Conservation (phyloP, 2,329 filamentous ascomycete species). For the Emmonsia crescens region DNA sequence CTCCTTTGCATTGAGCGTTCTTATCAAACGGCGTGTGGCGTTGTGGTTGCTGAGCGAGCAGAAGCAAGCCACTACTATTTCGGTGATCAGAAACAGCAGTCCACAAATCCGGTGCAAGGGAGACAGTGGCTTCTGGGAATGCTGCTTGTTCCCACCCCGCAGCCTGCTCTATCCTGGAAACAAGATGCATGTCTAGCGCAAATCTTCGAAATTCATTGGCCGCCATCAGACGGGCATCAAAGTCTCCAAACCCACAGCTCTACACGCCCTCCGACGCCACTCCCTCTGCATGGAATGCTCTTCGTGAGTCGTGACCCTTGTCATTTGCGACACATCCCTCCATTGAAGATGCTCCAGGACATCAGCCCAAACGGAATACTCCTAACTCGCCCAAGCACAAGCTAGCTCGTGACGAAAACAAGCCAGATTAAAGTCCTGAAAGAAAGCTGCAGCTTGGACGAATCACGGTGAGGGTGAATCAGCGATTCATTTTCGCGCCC, state of each 20-base stretch:
- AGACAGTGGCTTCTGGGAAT: not conserved
- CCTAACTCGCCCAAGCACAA: not conserved
- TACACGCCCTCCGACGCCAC: no score
- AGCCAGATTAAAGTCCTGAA: not conserved
- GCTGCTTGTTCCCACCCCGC: not conserved
- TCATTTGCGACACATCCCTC: not conserved
- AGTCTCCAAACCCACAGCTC: not conserved
- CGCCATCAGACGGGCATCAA: not conserved
- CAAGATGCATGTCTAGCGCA: not conserved
- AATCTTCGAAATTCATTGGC: not conserved
- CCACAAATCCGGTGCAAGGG: not conserved
- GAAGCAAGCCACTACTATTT: not conserved
- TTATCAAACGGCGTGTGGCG: not conserved
- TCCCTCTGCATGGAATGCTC: not conserved
- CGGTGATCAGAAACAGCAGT: not conserved
- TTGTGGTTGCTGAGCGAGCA: not conserved
- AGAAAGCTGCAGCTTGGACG: not conserved
- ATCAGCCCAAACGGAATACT: not conserved
- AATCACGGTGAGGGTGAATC: not conserved
- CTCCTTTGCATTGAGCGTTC: not conserved
- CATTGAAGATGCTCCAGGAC: not conserved
- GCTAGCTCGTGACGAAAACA: not conserved
- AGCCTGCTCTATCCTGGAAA: not conserved
- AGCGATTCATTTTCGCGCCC: not conserved
- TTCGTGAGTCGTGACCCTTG: not conserved